Conservation (phyloP, 192 early-diverging fungal genomes). For the Umbelopsis ramanniana region DNA sequence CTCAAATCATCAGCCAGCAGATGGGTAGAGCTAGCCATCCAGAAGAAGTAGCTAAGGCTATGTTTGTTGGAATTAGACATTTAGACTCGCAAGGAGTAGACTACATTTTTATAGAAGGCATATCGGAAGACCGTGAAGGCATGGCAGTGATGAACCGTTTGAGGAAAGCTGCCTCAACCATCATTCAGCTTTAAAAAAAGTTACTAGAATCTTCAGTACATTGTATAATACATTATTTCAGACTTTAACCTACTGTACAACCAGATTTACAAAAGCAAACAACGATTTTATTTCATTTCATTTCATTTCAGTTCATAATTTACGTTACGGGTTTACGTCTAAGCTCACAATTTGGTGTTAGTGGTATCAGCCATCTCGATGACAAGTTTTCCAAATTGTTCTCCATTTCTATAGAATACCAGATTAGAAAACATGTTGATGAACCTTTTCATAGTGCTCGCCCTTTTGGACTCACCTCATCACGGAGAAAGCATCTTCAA, state of each 20-base stretch:
- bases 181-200: conserved; percentile 38
- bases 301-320: background rate
- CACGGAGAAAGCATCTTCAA: conserved; percentile 30
- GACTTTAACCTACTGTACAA: too few relatives aligned
- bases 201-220: background rate
- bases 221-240: conserved; percentile 4
- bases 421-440: background rate
- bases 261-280: background rate
- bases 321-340: background rate
- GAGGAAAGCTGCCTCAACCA: conserved; percentile 82
- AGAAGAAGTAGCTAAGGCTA: conserved; percentile 72
- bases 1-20: conserved; percentile 20
- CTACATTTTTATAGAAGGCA: conserved; percentile 90
- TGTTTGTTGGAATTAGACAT: conserved; percentile 81
- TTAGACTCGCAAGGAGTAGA: conserved; percentile 73
- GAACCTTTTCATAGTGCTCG: background rate
- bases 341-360: conserved; percentile 1
- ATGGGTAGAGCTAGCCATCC: conserved; percentile 50
- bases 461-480: conserved; percentile 34
- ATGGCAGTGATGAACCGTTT: conserved; percentile 97
- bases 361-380: conserved; percentile 28
- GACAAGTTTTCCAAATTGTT: conserved; percentile 47
- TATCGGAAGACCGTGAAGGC: conserved; percentile 84
- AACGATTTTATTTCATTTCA: background rate
- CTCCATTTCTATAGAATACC: conserved; percentile 27